Evolutionary conservation across 2,329 filamentous ascomycete genomes (phyloP), one percentile per base, ranked within the genome.

Genomic region (Claviceps maximensis): DNA sequence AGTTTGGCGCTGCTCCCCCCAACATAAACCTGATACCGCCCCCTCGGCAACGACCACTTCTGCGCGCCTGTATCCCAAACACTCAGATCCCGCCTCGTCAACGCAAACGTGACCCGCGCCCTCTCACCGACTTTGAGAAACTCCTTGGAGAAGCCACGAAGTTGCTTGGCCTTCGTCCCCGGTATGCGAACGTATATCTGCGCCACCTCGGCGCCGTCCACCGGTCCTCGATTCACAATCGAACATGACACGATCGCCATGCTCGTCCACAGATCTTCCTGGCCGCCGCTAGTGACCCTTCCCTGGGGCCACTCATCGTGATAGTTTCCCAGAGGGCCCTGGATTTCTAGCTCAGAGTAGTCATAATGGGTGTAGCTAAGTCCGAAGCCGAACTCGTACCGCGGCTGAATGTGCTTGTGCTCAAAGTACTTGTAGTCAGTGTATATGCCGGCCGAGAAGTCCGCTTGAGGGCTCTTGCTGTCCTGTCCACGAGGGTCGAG

Each of bases 61-160:
- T 86, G 81, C 33, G 71, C 71, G 1, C 64, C 67, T 6, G 77
- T 73, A 61, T 86, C 79, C 83, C 83, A 87, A 33, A 80, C 71
- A 65, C 82, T 86, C 47, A 87, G 61, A 60, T 87, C 83, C 55
- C 82, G 74, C 47, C 83, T 72, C 19, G 74, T 84, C 42, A 87
- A 62, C 33, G 70, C 62, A 54, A 86, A 78, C 0, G 59, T 65
- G 0, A 82, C 67, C 0, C 67, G 71, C 12, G 67, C 65, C n/a
- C 66, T 71, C 54, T 72, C 63, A 0, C 73, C 72, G 0, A 71
- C 67, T 15, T 71, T 66, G 44, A 86, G 57, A 13, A 67, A 69
- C 0, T 74, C 69, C 69, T 86, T 86, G 52, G 78, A 77, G 44
- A 86, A 86, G 5, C 83, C 82, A 9, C 83, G 72, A 17, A 87